phyloP scores from a whole-genome alignment of 1,139 yeast genomes.

The Groenewaldozyma sp. region DNA sequence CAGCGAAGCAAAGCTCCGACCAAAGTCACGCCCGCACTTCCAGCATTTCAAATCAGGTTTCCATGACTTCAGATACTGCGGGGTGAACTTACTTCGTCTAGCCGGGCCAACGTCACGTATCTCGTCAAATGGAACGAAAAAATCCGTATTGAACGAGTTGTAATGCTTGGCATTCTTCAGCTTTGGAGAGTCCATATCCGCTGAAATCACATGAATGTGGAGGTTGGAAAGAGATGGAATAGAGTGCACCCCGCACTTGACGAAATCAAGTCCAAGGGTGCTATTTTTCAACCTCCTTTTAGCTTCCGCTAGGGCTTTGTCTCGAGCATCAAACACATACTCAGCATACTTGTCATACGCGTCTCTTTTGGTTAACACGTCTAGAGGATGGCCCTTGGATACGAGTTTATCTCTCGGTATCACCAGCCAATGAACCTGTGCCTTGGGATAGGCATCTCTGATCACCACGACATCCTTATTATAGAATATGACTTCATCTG shows the following conservation, averaged over 20 bases:
- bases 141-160: conserved; percentile 57
- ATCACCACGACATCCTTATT: conserved; percentile 51
- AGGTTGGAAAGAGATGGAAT: conserved; percentile 61
- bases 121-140: conserved; percentile 49
- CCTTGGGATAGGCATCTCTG: conserved; percentile 55
- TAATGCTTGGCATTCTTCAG: conserved; percentile 60
- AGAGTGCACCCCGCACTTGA: conserved; percentile 61
- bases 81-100: conserved; percentile 8
- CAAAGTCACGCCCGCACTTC: conserved; percentile 41
- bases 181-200: conserved; percentile 46
- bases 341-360: conserved; percentile 29
- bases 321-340: conserved; percentile 39
- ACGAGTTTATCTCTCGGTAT: conserved; percentile 42
- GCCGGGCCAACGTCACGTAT: conserved; percentile 11
- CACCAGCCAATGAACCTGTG: conserved; percentile 51
- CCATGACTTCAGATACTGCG: conserved; percentile 22
- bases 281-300: conserved; percentile 2
- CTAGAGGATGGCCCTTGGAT: conserved; percentile 44
- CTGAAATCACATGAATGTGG: conserved; percentile 65
- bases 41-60: conserved; percentile 40
- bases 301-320: conserved; percentile 34
- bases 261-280: conserved; percentile 17
- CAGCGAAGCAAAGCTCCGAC: conserved; percentile 38
- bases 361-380: conserved; percentile 37
- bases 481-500: conserved; percentile 29